phyloP scores from a whole-genome alignment of 352 stramenopile species.

The Blastocystis hominis region DNA sequence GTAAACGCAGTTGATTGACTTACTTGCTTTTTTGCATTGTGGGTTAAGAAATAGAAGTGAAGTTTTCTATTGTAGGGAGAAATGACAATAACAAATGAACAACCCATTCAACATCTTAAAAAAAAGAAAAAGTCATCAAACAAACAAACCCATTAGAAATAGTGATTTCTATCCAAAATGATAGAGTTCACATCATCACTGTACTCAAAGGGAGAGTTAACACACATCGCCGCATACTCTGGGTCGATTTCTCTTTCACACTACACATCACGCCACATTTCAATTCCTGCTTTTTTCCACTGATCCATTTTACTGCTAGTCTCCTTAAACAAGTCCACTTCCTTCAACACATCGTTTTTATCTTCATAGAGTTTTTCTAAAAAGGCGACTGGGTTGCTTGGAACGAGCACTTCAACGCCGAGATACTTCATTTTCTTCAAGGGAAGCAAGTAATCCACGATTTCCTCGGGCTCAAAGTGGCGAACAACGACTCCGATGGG shows the following conservation, averaged over 20 bases:
- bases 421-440: conserved; percentile 47
- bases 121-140: not conserved
- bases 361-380: conserved; percentile 43
- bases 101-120: too few relatives aligned
- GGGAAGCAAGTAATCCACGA: not conserved
- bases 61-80: too few relatives aligned
- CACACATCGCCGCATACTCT: not conserved
- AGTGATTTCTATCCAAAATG: not conserved
- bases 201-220: conserved; percentile 27
- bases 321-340: conserved; percentile 32
- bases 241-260: conserved; percentile 9
- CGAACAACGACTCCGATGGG: conserved; percentile 19
- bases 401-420: conserved; percentile 5
- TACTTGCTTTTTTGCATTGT: too few relatives aligned
- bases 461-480: not conserved
- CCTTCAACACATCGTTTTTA: conserved; percentile 18
- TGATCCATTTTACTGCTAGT: not conserved
- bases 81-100: too few relatives aligned
- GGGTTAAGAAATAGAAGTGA: too few relatives aligned
- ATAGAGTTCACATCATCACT: not conserved
- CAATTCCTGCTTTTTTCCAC: not conserved
- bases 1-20: too few relatives aligned
- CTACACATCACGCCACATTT: not conserved
- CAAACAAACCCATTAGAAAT: not conserved
- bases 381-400: conserved; percentile 43